Conservation (phyloP, 805 yeast species). For the Teunomyces barrocoloradensis region DNA sequence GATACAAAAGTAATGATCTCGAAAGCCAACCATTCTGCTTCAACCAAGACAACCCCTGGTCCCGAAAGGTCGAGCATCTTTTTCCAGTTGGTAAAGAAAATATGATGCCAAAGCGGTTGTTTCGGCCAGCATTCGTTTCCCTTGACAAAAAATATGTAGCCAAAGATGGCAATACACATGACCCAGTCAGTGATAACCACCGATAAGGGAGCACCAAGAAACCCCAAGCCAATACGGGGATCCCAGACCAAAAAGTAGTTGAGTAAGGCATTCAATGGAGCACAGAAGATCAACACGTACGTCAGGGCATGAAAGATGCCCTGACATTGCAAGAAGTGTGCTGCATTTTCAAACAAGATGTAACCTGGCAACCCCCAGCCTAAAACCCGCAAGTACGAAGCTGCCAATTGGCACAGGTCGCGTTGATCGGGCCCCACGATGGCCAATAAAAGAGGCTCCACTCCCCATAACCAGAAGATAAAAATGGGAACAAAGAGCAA, state of each 20-base stretch:
- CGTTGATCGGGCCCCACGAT: constrained; percentile 12
- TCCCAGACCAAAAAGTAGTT: constrained; percentile 74
- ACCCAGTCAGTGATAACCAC: constrained; percentile 69
- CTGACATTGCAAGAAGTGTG: constrained; percentile 73
- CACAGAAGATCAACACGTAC: constrained; percentile 64
- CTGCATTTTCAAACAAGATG: constrained; percentile 68
- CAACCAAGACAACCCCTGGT: constrained; percentile 76
- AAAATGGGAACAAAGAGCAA: constrained; percentile 54
- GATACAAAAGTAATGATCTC: constrained; percentile 71
- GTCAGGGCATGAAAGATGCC: constrained; percentile 81
- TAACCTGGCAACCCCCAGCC: constrained; percentile 72
- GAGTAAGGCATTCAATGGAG: constrained; percentile 68
- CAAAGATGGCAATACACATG: constrained; percentile 58
- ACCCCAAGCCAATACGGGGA: constrained; percentile 54
- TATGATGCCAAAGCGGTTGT: constrained; percentile 19
- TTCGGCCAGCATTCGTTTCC: constrained; percentile 47
- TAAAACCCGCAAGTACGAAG: constrained; percentile 53
- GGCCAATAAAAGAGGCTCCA: constrained; percentile 45
- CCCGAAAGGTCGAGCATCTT: constrained; percentile 61
- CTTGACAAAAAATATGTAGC: constrained; percentile 44
- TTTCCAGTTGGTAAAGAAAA: constrained; percentile 53
- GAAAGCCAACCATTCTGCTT: constrained; percentile 77
- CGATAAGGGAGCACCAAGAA: constrained; percentile 73
- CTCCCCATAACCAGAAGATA: constrained; percentile 57
- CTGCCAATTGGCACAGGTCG: constrained; percentile 49